phyloP scores from a whole-genome alignment of 1,284 basidiomycete genomes.

The Rhodotorula sp. region DNA sequence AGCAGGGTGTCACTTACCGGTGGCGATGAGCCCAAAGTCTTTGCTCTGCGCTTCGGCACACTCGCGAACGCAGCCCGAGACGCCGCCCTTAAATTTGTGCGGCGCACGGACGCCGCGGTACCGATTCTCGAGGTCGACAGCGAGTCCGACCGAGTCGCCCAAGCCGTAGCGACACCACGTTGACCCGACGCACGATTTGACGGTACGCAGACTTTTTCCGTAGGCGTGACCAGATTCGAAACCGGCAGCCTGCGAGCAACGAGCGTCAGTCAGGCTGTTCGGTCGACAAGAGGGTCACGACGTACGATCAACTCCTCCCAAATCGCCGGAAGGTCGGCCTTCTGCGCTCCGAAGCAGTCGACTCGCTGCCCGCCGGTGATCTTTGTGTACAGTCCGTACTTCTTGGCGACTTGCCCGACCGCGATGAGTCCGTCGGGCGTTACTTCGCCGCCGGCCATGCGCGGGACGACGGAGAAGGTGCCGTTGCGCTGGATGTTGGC shows the following conservation, averaged over 20 bases:
- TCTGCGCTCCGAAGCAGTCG: conserved; percentile 72
- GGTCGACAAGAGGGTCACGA: conserved; percentile 36
- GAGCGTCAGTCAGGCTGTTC: neutral
- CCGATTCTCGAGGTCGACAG: conserved; percentile 69
- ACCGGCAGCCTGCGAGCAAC: neutral
- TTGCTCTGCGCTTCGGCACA: conserved; percentile 75
- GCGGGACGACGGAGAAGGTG: conserved; percentile 71
- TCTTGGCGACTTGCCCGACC: conserved; percentile 68
- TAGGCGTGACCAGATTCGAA: conserved; percentile 78
- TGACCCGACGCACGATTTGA: conserved; percentile 63
- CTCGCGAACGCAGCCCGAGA: conserved; percentile 71
- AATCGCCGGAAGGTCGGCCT: conserved; percentile 72
- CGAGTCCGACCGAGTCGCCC: conserved; percentile 69
- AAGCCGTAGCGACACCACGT: conserved; percentile 74
- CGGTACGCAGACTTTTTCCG: conserved; percentile 62
- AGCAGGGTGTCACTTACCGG: neutral
- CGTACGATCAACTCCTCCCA: conserved; percentile 65
- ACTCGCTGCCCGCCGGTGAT: conserved; percentile 61
- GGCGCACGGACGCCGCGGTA: conserved; percentile 69
- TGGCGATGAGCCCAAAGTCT: conserved; percentile 2
- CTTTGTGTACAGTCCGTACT: conserved; percentile 71
- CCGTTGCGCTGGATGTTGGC: conserved; percentile 77
- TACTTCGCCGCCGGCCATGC: conserved; percentile 67
- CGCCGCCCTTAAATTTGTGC: conserved; percentile 76
- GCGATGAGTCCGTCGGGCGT: conserved; percentile 69